Conservation (phyloP, 2,329 filamentous ascomycete genomes). For the Exophiala calicioides region DNA sequence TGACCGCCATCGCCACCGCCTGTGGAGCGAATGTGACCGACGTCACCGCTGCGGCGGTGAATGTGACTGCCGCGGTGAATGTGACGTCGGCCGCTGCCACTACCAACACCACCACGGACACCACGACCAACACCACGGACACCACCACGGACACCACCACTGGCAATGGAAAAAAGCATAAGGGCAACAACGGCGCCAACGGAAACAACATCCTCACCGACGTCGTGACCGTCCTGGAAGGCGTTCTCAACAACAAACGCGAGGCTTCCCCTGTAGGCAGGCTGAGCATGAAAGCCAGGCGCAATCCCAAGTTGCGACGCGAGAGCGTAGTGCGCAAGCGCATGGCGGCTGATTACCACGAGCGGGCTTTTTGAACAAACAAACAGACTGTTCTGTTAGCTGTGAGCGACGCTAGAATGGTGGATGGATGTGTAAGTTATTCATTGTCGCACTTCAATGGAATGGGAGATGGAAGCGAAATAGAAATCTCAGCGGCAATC, state of each 20-base stretch:
- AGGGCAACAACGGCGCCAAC: background rate
- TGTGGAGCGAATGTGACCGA: background rate
- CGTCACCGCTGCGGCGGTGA: constrained; percentile 5
- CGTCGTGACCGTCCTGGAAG: constrained; percentile 4
- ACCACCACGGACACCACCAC: background rate
- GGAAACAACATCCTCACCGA: constrained; percentile 7
- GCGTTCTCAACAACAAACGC: constrained; percentile 10
- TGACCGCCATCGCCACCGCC: background rate
- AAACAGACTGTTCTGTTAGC: background rate
- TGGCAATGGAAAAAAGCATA: background rate
- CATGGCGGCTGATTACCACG: background rate
- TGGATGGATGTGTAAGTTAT: too few relatives aligned
- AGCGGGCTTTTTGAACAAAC: constrained; percentile 8
- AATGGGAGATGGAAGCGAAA: too few relatives aligned
- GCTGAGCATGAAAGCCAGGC: constrained; percentile 1
- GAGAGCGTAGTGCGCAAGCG: constrained; percentile 8
- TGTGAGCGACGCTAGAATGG: background rate
- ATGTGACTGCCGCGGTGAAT: constrained; percentile 10
- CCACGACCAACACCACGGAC: constrained; percentile 4
- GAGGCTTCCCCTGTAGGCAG: background rate
- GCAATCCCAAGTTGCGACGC: background rate
- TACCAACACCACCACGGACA: constrained; percentile 10
- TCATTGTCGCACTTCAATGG: background rate
- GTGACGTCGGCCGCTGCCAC: constrained; percentile 8
- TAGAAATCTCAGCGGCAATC: too few relatives aligned